A percentile compares a stretch with the other conserved stretches of the same genome.
These are phyloP conservation scores for Cucurbita pepo DNA, from an alignment of 306 rosid genomes.

Conservation along the genomic window DNA sequence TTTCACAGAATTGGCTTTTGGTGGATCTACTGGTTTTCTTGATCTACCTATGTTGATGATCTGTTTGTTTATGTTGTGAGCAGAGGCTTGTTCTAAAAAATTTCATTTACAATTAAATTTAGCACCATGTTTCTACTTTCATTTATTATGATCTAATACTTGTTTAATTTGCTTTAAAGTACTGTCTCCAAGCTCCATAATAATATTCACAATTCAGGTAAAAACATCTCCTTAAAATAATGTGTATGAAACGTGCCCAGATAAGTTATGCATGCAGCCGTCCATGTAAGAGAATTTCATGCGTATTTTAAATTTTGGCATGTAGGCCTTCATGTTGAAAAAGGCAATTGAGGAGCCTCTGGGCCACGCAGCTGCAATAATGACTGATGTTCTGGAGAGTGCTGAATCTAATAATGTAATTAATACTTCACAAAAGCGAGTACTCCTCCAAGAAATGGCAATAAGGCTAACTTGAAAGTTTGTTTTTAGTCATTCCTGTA, in stretches of 20 bases:
- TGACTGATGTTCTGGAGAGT: slow-evolving; percentile 86
- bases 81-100: background rate
- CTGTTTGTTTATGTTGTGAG: background rate
- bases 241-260: background rate
- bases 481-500: slow-evolving; percentile 8
- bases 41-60: background rate
- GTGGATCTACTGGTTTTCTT: background rate
- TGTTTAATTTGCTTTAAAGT: background rate
- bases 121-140: background rate
- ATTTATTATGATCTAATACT: background rate
- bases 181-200: background rate
- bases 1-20: background rate
- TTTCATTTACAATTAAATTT: background rate
- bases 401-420: slow-evolving; percentile 83
- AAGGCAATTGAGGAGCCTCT: slow-evolving; percentile 91
- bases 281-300: background rate
- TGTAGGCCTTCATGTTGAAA: slow-evolving; percentile 93
- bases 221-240: background rate
- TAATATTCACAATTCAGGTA: background rate
- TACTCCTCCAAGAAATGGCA: slow-evolving; percentile 97
- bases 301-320: background rate
- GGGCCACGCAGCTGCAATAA: slow-evolving; percentile 94
- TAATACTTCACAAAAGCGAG: slow-evolving; percentile 78
- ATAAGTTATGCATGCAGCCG: background rate
- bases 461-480: slow-evolving; percentile 45